Conservation (phyloP, 2,329 filamentous ascomycete genomes). For the Chrysoporthe puriensis region DNA sequence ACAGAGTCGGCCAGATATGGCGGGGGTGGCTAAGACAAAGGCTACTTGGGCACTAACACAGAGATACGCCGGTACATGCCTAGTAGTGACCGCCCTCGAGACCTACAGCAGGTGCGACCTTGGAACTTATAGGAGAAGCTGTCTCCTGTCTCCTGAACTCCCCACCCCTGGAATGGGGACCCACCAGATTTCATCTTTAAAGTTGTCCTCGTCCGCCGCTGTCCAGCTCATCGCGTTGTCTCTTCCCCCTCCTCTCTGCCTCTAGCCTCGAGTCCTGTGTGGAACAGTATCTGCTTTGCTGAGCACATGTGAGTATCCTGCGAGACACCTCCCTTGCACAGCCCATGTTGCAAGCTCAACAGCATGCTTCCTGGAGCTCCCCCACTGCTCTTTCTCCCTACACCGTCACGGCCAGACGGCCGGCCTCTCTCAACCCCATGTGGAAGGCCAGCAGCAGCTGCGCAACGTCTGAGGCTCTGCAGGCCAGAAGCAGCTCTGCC, state of each 20-base stretch:
- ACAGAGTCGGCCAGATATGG: background rate
- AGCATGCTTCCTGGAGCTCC: background rate
- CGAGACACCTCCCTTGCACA: background rate
- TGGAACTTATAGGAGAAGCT: constrained; percentile 25
- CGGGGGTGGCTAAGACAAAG: background rate
- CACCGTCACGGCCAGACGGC: background rate
- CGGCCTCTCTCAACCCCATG: background rate
- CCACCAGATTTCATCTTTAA: constrained; percentile 30
- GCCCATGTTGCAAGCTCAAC: constrained; percentile 3
- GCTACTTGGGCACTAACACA: constrained; percentile 11
- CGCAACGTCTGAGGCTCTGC: background rate
- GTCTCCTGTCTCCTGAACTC: constrained; percentile 20
- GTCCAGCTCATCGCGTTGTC: constrained; percentile 10
- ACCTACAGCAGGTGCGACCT: constrained; percentile 9
- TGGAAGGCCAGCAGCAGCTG: background rate
- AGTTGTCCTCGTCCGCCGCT: constrained; percentile 28
- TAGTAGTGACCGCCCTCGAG: constrained; percentile 17
- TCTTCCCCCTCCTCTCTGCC: constrained; percentile 18
- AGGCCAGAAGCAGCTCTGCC: background rate
- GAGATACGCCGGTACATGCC: constrained; percentile 3
- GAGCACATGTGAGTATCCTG: constrained; percentile 23
- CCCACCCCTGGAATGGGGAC: constrained; percentile 22
- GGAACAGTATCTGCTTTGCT: constrained; percentile 7
- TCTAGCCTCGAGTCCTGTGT: constrained; percentile 10
- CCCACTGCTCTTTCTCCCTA: background rate